These are phyloP conservation scores for Pogostemon cablin DNA, from an alignment of 257 asterid species.

Conservation along the genomic window DNA sequence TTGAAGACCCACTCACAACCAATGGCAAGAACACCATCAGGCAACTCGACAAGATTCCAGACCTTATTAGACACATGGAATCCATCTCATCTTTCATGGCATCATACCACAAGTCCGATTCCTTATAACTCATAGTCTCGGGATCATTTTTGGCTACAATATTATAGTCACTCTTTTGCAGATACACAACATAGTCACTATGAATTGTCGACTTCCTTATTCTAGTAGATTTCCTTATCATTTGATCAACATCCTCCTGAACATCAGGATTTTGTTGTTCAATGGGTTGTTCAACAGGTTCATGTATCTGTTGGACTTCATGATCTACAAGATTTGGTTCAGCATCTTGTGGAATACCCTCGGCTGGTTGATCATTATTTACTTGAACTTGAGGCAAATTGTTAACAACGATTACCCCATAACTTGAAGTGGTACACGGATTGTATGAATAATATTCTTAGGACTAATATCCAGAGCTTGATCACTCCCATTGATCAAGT, in stretches of 20 bases:
- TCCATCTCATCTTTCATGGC: slow-evolving; percentile 10
- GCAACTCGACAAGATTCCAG: slow-evolving; percentile 14
- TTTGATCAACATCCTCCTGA: neutral
- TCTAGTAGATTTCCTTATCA: slow-evolving; percentile 17
- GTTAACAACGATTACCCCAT: neutral
- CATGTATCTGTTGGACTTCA: neutral
- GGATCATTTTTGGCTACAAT: slow-evolving; percentile 22
- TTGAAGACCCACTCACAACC: neutral
- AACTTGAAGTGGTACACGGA: neutral
- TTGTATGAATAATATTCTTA: neutral
- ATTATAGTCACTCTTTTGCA: slow-evolving; percentile 10
- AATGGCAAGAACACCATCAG: neutral
- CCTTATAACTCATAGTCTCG: neutral
- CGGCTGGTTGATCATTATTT: neutral
- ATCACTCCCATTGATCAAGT: neutral
- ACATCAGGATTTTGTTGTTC: neutral
- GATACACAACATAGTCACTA: slow-evolving; percentile 13
- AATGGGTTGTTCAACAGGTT: neutral
- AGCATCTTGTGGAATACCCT: neutral
- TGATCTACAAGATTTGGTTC: neutral
- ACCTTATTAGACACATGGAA: neutral
- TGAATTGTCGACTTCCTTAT: neutral
- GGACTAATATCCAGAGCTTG: neutral
- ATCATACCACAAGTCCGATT: slow-evolving; percentile 2
- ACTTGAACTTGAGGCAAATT: neutral